Conservation (phyloP, 768 basidiomycete genomes). For the Leccinellum luteum region DNA sequence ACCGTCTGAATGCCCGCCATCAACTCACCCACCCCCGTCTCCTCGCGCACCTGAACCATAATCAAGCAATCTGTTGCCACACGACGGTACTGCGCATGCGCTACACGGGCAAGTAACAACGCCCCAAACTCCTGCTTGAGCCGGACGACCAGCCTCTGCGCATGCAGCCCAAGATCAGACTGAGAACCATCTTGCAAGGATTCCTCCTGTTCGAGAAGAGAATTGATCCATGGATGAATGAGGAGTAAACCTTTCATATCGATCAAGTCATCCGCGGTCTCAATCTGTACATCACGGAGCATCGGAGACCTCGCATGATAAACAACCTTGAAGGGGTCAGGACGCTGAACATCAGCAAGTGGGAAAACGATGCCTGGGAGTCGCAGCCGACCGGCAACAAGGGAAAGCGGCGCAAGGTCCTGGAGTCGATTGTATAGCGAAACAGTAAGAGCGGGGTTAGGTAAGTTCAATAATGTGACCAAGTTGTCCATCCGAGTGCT, state of each 20-base stretch:
- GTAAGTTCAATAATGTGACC: not conserved
- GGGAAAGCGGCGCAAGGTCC: not conserved
- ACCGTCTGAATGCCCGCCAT: not conserved
- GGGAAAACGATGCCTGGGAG: not conserved
- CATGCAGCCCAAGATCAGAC: not conserved
- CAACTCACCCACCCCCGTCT: not conserved
- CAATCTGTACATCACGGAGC: not conserved
- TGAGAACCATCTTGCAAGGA: not conserved
- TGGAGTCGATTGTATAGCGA: not conserved
- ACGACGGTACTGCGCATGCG: slow-evolving; percentile 4
- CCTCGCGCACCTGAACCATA: not conserved
- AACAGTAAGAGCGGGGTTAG: not conserved
- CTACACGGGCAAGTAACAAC: slow-evolving; percentile 1
- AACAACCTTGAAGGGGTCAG: not conserved
- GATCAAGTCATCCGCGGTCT: not conserved
- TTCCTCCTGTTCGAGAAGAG: not conserved
- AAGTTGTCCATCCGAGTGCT: not conserved
- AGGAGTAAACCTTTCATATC: not conserved
- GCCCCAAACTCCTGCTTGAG: slow-evolving; percentile 5
- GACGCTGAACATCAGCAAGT: not conserved
- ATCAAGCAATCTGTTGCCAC: slow-evolving; percentile 14
- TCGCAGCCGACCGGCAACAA: not conserved
- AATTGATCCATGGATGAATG: not conserved
- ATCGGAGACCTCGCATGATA: not conserved
- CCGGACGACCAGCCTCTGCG: not conserved